phyloP scores from a whole-genome alignment of 108 stramenopile species.

The Epithemia pelagica region DNA sequence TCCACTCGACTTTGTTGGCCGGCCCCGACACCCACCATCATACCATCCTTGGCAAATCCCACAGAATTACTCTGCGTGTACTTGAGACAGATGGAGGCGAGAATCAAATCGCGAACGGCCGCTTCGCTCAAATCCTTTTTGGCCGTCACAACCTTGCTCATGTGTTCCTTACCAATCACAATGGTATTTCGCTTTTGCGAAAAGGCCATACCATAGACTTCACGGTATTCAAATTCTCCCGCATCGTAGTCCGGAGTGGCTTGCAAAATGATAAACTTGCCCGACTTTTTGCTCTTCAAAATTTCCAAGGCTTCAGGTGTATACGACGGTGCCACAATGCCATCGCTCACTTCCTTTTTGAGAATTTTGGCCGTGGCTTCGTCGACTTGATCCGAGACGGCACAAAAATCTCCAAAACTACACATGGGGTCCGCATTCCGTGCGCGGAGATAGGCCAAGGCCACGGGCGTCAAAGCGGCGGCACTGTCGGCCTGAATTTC shows the following conservation, averaged over 20 bases:
- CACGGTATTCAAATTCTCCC: conserved; percentile 91
- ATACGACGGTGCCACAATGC: conserved; percentile 98
- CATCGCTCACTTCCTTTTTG: conserved; percentile 96
- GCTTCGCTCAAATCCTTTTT: conserved; percentile 56
- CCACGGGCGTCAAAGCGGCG: conserved; percentile 76
- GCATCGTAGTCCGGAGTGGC: conserved; percentile 79
- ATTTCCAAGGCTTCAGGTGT: conserved; percentile 93
- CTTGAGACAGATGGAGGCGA: conserved; percentile 96
- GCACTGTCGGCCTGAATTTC: conserved; percentile 70
- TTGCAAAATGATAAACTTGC: conserved; percentile 94
- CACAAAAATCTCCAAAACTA: conserved; percentile 97
- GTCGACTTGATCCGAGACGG: conserved; percentile 93
- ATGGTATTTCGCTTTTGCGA: conserved; percentile 93
- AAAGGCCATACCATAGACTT: conserved; percentile 97
- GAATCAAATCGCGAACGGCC: conserved; percentile 94
- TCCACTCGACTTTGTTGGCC: conserved; percentile 99
- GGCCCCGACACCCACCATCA: conserved; percentile 99
- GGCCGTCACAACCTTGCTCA: conserved; percentile 54
- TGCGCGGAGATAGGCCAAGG: conserved; percentile 96
- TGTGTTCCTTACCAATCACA: conserved; percentile 68
- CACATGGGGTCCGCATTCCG: conserved; percentile 99
- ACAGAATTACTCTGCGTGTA: conserved; percentile 98
- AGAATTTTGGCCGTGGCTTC: conserved; percentile 92
- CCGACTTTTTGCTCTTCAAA: conserved; percentile 94
- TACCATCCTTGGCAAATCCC: conserved; percentile 94